Percentiles rank a stretch among this genome's conserved stretches.
Evolutionary conservation across 1,284 basidiomycete species (phyloP).

Genomic region (Rhizoctonia solani): DNA sequence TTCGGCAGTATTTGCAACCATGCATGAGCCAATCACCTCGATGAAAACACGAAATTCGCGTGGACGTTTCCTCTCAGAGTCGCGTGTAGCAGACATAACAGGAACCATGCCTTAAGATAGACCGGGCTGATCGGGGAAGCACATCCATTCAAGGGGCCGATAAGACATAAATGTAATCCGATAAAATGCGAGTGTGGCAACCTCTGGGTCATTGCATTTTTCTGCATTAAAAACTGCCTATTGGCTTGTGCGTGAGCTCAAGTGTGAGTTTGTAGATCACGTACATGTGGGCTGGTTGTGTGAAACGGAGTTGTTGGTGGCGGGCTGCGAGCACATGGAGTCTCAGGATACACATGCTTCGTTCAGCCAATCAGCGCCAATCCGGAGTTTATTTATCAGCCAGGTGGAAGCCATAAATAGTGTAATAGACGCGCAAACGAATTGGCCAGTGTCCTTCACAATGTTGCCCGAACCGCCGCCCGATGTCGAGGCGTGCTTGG

Average conservation of each 20-base stretch:
- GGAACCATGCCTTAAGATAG: no score
- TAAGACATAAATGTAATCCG: no score
- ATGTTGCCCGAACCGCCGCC: conserved; percentile 14
- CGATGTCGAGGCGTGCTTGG: conserved; percentile 31
- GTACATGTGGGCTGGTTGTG: background rate
- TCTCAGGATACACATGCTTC: background rate
- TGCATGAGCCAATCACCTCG: no score
- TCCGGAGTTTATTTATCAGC: background rate
- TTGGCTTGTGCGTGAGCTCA: background rate
- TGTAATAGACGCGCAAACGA: background rate
- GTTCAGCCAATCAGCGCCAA: background rate
- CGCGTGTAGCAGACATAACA: no score
- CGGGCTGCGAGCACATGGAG: background rate
- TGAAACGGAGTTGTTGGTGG: background rate
- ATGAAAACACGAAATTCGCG: no score
- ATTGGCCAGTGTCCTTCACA: background rate
- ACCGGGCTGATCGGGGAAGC: no score
- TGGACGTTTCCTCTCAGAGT: no score
- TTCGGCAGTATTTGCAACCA: no score
- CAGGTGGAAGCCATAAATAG: background rate
- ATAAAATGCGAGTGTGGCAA: no score
- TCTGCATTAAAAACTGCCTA: no score
- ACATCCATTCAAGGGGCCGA: no score
- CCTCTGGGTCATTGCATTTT: no score
- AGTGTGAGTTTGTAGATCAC: background rate